phyloP scores from a whole-genome alignment of 306 rosid genomes.

The Quercus ilex region DNA sequence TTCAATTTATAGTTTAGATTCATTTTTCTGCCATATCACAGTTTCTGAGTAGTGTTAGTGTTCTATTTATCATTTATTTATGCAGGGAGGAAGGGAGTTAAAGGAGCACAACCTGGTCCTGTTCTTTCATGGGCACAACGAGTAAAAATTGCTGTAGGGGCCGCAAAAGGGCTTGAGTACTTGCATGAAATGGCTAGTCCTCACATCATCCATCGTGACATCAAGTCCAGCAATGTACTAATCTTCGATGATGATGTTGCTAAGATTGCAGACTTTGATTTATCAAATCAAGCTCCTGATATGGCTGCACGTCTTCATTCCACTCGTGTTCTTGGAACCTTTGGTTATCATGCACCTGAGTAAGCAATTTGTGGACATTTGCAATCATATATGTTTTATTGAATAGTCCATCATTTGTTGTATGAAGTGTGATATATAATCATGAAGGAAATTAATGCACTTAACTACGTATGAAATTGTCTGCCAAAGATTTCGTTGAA shows the following conservation, averaged over 20 bases:
- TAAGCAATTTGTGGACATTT: constrained; percentile 40
- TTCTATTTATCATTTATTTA: constrained; percentile 5
- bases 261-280: constrained; percentile 90
- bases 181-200: constrained; percentile 84
- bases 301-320: constrained; percentile 96
- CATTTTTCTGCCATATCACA: neutral
- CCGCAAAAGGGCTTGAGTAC: constrained; percentile 87
- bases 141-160: constrained; percentile 93
- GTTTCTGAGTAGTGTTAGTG: neutral
- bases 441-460: neutral
- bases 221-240: constrained; percentile 85
- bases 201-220: constrained; percentile 79
- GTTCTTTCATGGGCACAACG: constrained; percentile 85
- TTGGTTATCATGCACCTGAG: constrained; percentile 97
- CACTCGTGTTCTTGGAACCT: constrained; percentile 91
- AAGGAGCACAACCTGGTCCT: constrained; percentile 95
- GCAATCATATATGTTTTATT: neutral
- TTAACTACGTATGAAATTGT: neutral
- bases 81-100: constrained; percentile 90
- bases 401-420: neutral
- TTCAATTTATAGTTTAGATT: neutral
- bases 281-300: constrained; percentile 96
- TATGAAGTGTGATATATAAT: neutral
- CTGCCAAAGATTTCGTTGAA: neutral
- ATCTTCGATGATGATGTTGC: constrained; percentile 85